These are phyloP conservation scores for Dothideomycetes sp. DNA, from an alignment of 2,329 filamentous ascomycete species.

Conservation along the genomic window DNA sequence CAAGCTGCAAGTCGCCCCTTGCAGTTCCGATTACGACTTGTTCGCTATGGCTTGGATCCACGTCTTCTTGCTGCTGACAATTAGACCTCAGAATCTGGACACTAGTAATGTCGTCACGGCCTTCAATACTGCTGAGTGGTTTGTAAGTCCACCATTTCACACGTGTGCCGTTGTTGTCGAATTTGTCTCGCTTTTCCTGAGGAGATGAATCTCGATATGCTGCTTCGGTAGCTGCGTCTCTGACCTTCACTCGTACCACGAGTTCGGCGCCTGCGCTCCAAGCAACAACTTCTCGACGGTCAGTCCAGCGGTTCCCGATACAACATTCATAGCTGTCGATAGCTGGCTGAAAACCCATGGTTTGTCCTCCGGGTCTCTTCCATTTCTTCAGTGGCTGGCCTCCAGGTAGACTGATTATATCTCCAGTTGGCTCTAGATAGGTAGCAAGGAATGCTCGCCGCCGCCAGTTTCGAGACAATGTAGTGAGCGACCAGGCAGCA, in stretches of 20 bases:
- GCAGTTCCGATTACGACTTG: conserved; percentile 48
- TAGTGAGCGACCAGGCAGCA: conserved; percentile 46
- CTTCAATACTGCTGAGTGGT: conserved; percentile 42
- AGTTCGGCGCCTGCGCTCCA: conserved; percentile 54
- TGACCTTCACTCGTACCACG: conserved; percentile 40
- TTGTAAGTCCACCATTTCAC: conserved; percentile 43
- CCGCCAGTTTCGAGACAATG: conserved; percentile 49
- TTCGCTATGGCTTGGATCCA: conserved; percentile 20
- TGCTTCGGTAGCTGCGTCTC: conserved; percentile 17
- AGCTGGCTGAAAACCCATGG: conserved; percentile 50
- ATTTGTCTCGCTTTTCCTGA: conserved; percentile 21
- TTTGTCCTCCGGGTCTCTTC: conserved; percentile 39
- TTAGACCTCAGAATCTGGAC: conserved; percentile 42
- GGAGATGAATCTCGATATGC: conserved; percentile 13
- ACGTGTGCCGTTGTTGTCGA: conserved; percentile 26
- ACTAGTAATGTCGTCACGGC: conserved; percentile 50
- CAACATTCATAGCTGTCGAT: conserved; percentile 50
- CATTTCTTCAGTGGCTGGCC: conserved; percentile 27
- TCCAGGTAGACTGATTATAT: conserved; percentile 25
- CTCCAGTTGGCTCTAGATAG: conserved; percentile 38
- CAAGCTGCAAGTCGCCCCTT: conserved; percentile 41
- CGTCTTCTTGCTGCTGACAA: conserved; percentile 24
- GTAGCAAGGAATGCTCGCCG: conserved; percentile 47
- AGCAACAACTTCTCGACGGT: conserved; percentile 47
- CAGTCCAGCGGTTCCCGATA: conserved; percentile 35